A percentile compares a stretch with the other conserved stretches of the same genome.
These are phyloP conservation scores for Talaromyces sp. DNA, from an alignment of 2,329 filamentous ascomycete genomes.

Conservation along the genomic window DNA sequence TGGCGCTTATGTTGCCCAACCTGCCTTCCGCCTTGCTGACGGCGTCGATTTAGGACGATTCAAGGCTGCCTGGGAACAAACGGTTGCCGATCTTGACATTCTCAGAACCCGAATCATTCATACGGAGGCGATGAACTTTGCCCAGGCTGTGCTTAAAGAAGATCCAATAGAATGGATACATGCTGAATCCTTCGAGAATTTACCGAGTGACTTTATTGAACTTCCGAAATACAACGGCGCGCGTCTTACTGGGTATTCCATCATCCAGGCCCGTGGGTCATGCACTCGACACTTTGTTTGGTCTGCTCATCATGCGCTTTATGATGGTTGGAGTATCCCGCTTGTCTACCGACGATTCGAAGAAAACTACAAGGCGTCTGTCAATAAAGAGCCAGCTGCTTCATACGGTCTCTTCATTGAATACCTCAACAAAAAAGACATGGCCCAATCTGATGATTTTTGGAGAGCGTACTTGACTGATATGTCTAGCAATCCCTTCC, in stretches of 20 bases:
- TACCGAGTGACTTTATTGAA: conserved; percentile 27
- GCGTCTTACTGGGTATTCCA: conserved; percentile 37
- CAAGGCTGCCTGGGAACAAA: conserved; percentile 51
- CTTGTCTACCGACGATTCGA: conserved; percentile 42
- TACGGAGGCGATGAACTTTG: conserved; percentile 38
- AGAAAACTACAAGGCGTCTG: conserved; percentile 33
- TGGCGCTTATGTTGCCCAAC: conserved; percentile 54
- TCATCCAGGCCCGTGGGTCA: conserved; percentile 32
- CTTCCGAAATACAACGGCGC: conserved; percentile 40
- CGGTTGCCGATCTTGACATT: conserved; percentile 50
- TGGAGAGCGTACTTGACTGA: conserved; percentile 35
- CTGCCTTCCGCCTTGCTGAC: conserved; percentile 44
- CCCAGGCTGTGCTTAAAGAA: conserved; percentile 45
- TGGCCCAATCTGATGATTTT: conserved; percentile 33
- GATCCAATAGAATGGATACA: conserved; percentile 39
- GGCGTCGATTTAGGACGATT: conserved; percentile 46
- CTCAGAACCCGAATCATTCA: conserved; percentile 53
- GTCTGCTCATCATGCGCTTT: conserved; percentile 56
- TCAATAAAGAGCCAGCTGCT: conserved; percentile 11
- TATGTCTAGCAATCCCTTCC: conserved; percentile 33
- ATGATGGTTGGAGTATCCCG: conserved; percentile 53
- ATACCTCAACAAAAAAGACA: conserved; percentile 31
- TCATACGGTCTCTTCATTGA: conserved; percentile 37
- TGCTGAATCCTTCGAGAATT: conserved; percentile 29
- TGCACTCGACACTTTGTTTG: conserved; percentile 48